phyloP scores from a whole-genome alignment of 768 basidiomycete genomes.

The Rhizopogon sp. region DNA sequence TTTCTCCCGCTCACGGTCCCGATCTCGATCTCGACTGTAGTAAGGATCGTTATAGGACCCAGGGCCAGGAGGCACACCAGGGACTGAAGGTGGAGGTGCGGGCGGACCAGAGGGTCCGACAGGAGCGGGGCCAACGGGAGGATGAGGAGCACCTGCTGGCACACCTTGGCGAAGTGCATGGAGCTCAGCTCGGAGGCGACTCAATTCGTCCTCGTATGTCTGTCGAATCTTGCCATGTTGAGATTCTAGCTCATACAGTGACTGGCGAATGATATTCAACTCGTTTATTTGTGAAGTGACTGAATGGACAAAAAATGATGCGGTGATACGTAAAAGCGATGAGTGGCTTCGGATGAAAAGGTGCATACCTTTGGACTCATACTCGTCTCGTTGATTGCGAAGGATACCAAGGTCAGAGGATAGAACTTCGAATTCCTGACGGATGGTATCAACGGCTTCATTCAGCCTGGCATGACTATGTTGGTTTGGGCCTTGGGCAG shows the following conservation, averaged over 20 bases:
- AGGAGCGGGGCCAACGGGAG: slow-evolving; percentile 27
- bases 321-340: slow-evolving; percentile 4
- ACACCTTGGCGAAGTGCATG: slow-evolving; percentile 43
- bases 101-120: slow-evolving; percentile 29
- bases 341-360: background rate
- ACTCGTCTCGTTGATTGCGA: slow-evolving; percentile 82
- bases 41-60: slow-evolving; percentile 32
- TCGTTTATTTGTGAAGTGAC: slow-evolving; percentile 85
- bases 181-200: slow-evolving; percentile 64
- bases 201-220: slow-evolving; percentile 83
- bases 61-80: slow-evolving; percentile 26
- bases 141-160: slow-evolving; percentile 30
- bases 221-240: slow-evolving; percentile 83
- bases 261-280: slow-evolving; percentile 82
- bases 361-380: slow-evolving; percentile 78
- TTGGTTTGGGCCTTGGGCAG: slow-evolving; percentile 35
- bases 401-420: slow-evolving; percentile 60
- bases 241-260: slow-evolving; percentile 87
- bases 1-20: slow-evolving; percentile 36
- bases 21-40: slow-evolving; percentile 33
- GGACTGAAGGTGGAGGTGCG: slow-evolving; percentile 24
- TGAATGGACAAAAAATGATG: slow-evolving; percentile 23
- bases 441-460: slow-evolving; percentile 77
- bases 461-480: slow-evolving; percentile 48
- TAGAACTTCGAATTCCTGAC: slow-evolving; percentile 80